These are phyloP conservation scores for Suillus luteus DNA, from an alignment of 768 basidiomycete genomes.

Conservation along the genomic window DNA sequence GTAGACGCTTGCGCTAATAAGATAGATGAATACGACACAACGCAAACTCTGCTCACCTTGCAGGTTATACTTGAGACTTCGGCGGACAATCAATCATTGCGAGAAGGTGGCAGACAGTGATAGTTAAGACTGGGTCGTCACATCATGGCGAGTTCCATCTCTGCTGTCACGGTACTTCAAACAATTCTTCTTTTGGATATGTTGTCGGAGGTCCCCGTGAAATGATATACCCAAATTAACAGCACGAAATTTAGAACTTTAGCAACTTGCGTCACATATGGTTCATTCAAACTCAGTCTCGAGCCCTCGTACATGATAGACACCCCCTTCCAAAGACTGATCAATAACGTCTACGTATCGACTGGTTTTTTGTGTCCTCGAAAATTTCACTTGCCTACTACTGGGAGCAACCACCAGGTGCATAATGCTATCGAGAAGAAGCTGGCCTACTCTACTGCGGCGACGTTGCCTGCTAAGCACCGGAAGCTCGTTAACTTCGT, in stretches of 20 bases:
- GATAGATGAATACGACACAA: background rate
- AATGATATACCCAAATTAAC: background rate
- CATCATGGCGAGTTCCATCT: background rate
- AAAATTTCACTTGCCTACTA: background rate
- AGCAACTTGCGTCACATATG: background rate
- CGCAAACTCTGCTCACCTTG: background rate
- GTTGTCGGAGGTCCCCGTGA: conserved; percentile 3
- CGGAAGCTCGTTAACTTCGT: background rate
- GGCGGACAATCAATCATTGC: background rate
- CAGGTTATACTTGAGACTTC: background rate
- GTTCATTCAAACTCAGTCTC: background rate
- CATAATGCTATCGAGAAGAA: conserved; percentile 6
- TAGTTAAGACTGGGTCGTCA: background rate
- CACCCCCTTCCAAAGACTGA: background rate
- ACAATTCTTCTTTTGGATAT: conserved; percentile 4
- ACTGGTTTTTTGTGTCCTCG: background rate
- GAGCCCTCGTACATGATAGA: background rate
- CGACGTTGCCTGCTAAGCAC: background rate
- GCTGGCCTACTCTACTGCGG: conserved; percentile 2
- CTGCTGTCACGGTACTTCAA: background rate
- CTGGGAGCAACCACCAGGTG: background rate
- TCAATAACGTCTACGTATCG: background rate
- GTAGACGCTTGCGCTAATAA: background rate
- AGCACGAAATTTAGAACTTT: background rate
- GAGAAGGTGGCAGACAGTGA: background rate